Conservation (phyloP, 2,329 filamentous ascomycete species). For the Diplocarpon mali region DNA sequence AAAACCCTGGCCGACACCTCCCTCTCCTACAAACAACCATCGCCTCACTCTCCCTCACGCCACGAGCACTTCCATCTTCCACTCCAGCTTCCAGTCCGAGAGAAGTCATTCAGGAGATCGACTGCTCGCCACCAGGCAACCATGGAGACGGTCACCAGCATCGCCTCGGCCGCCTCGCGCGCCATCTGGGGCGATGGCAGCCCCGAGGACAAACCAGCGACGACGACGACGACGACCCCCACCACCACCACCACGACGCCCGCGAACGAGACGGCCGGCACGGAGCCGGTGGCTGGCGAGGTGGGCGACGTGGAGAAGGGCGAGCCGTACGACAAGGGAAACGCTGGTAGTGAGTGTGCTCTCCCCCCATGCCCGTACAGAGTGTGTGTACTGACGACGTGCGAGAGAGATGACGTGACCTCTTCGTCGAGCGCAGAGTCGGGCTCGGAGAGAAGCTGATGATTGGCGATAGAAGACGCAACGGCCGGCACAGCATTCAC, state of each 20-base stretch:
- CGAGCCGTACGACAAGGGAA: constrained; percentile 72
- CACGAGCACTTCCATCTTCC: neutral
- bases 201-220: constrained; percentile 9
- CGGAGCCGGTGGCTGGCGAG: constrained; percentile 63
- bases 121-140: neutral
- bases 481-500: neutral
- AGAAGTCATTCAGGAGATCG: neutral
- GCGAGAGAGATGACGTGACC: neutral
- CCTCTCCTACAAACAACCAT: no score
- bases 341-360: constrained; percentile 39
- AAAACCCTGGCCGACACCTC: no score
- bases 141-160: constrained; percentile 56
- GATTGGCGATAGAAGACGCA: neutral
- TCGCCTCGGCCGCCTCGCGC: constrained; percentile 34
- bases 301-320: constrained; percentile 53
- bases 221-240: no score
- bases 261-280: constrained; percentile 25
- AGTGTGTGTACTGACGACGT: neutral
- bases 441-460: no score
- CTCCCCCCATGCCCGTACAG: neutral
- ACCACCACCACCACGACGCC: constrained; percentile 20
- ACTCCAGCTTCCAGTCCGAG: neutral
- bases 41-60: no score
- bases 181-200: constrained; percentile 32
- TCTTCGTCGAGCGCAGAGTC: neutral